phyloP scores from a whole-genome alignment of 495 filamentous ascomycete genomes.

The Penicillium parvum region DNA sequence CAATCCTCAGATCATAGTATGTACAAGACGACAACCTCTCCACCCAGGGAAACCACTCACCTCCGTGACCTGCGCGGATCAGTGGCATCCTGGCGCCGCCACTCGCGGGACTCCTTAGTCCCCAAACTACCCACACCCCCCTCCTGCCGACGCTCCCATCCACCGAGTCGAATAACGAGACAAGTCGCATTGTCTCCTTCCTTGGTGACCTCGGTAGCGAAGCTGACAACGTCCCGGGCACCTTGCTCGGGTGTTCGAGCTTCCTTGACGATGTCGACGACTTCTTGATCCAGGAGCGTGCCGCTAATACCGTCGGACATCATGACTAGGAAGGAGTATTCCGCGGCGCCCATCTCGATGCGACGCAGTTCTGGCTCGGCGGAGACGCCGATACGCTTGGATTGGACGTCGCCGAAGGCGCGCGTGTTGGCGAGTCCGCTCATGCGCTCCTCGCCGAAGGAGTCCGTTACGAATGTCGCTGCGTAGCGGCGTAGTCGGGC shows the following conservation, averaged over 20 bases:
- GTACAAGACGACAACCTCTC: constrained; percentile 9
- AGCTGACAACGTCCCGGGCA: constrained; percentile 70
- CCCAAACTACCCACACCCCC: constrained; percentile 86
- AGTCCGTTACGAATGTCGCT: constrained; percentile 84
- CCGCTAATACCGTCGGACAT: constrained; percentile 85
- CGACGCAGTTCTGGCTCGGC: constrained; percentile 85
- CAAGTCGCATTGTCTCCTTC: constrained; percentile 96
- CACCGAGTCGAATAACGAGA: constrained; percentile 82
- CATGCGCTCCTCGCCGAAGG: constrained; percentile 96
- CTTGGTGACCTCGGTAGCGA: constrained; percentile 76
- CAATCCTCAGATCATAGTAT: constrained; percentile 3
- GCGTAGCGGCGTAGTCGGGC: constrained; percentile 80
- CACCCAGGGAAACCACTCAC: constrained; percentile 23
- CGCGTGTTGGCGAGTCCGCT: constrained; percentile 89
- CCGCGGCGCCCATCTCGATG: constrained; percentile 68
- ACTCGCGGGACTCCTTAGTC: constrained; percentile 84
- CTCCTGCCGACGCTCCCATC: constrained; percentile 88
- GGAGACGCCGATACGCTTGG: constrained; percentile 87
- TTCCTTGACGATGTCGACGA: constrained; percentile 94
- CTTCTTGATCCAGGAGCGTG: constrained; percentile 80
- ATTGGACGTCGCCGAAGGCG: constrained; percentile 84
- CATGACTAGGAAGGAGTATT: constrained; percentile 85
- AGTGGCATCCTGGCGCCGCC: constrained; percentile 74
- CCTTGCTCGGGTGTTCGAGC: constrained; percentile 84
- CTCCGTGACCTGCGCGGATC: constrained; percentile 73